Evolutionary conservation across 2,329 filamentous ascomycete genomes (phyloP).

Genomic region (Talaromyces sp.): DNA sequence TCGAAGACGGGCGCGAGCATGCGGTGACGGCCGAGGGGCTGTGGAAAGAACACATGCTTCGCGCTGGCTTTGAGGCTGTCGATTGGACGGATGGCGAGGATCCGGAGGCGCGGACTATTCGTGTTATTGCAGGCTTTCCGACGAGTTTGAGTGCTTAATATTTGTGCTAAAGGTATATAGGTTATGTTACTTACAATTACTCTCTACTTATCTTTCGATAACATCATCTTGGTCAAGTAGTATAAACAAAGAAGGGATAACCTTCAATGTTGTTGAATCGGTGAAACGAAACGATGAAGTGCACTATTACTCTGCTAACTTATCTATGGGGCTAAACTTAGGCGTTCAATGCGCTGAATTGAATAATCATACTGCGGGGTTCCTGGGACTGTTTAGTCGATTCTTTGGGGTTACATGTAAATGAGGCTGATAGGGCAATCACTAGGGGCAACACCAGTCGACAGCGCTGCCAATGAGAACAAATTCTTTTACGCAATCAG

Average conservation of each 20-base stretch:
- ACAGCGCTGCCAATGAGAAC: too few relatives aligned
- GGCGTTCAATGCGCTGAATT: too few relatives aligned
- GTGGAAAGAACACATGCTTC: constrained; percentile 17
- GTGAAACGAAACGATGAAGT: too few relatives aligned
- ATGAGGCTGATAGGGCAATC: not conserved
- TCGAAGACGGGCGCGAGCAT: constrained; percentile 31
- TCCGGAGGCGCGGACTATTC: constrained; percentile 8
- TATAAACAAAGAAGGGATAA: too few relatives aligned
- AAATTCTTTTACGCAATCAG: too few relatives aligned
- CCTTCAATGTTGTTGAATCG: too few relatives aligned
- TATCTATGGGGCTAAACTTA: not conserved
- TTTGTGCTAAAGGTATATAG: not conserved
- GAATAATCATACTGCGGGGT: too few relatives aligned
- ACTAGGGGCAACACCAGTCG: too few relatives aligned
- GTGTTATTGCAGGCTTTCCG: constrained; percentile 15
- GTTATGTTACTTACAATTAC: too few relatives aligned
- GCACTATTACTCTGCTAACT: not conserved
- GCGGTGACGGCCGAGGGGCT: constrained; percentile 12
- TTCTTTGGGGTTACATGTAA: not conserved
- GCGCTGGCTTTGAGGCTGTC: constrained; percentile 16
- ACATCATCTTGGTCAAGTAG: too few relatives aligned
- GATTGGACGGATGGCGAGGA: constrained; percentile 17
- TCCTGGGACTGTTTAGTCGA: not conserved
- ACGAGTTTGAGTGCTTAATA: not conserved
- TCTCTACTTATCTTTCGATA: too few relatives aligned